Base-by-base conservation (phyloP, 73 alveolate genomes). In the Tetrahymena borealis region DNA sequence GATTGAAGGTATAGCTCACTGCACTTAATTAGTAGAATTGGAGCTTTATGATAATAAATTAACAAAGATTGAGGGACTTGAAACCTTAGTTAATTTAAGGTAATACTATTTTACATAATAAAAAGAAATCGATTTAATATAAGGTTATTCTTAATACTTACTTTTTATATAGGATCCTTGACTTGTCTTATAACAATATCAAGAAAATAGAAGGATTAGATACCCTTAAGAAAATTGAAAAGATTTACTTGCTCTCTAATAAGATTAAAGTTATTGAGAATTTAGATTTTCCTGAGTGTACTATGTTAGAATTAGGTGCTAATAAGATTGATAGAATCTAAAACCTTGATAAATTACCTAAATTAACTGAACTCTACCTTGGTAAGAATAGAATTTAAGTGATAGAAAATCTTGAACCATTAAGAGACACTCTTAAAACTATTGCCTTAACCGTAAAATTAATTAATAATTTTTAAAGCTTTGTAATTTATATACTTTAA, bases 11-110 rank as follows among this genome's bases (percentile, higher is more conserved):
- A 94, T 98, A 7, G 96, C 96, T 16, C 96, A 97, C 79, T 95
- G 96, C 90, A 92, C 96, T 24, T 92, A 91, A 77, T 97, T 98
- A 90, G 92, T 43, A 39, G 99, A 98, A 91, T 96, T 98, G 38
- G 99, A 98, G 90, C 95, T 98, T 32, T 98, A 98, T 94, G 99
- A 98, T 92, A 98, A 98, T 95, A 97, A 97, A 96, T 90, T 98
- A 43, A 96, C 94, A 78, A 95, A 96, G 91, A 98, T 98, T 78
- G 99, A 98, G 94, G 97, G 97, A 13, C 37, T 94, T 9, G 94
- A 94, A 28, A 35, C 78, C 13, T 40, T 91, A 13, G 94, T 40
- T 12, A 79, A 94, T 40, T 39, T 94, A 40, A 93, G 92, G 60
- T 90, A 91, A 3, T 60, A n/a, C n/a, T 91, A 5, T 91, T 90